A percentile compares a stretch with the other conserved stretches of the same genome.
Conservation (phyloP, 257 asterid species). For the Scutellaria barbata region DNA sequence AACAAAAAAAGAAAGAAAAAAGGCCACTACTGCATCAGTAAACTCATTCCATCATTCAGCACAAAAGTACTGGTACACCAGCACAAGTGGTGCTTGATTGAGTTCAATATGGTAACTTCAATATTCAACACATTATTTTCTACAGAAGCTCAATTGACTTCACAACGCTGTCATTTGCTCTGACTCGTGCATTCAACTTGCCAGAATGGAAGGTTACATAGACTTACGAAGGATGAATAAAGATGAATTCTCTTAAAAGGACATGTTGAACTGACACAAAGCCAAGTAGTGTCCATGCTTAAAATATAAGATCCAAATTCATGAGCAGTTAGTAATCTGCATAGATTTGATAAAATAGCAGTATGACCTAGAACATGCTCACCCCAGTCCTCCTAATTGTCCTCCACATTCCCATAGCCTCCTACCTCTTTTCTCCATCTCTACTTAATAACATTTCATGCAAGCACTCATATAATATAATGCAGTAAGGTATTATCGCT, state of each 20-base stretch:
- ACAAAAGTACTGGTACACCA: background rate
- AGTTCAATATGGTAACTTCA: constrained; percentile 10
- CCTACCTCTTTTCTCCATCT: background rate
- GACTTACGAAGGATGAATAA: constrained; percentile 12
- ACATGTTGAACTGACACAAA: background rate
- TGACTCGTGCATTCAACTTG: constrained; percentile 10
- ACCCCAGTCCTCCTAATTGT: background rate
- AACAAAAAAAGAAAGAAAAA: background rate
- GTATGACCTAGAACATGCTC: background rate
- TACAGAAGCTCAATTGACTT: constrained; percentile 26
- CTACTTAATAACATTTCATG: too few relatives aligned
- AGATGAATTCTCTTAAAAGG: constrained; percentile 10
- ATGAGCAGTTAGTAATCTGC: constrained; percentile 4
- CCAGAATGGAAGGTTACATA: background rate
- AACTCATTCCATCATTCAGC: constrained; percentile 17
- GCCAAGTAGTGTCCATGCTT: background rate
- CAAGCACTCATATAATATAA: too few relatives aligned
- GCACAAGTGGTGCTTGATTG: constrained; percentile 1
- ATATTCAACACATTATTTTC: background rate
- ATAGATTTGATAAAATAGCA: background rate
- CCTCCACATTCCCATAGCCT: background rate
- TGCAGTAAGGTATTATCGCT: too few relatives aligned
- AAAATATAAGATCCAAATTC: background rate
- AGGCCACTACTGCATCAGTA: constrained; percentile 19
- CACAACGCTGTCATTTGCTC: constrained; percentile 8